Base-by-base conservation (phyloP, 495 filamentous ascomycete genomes). In the Penicillium angulare region DNA sequence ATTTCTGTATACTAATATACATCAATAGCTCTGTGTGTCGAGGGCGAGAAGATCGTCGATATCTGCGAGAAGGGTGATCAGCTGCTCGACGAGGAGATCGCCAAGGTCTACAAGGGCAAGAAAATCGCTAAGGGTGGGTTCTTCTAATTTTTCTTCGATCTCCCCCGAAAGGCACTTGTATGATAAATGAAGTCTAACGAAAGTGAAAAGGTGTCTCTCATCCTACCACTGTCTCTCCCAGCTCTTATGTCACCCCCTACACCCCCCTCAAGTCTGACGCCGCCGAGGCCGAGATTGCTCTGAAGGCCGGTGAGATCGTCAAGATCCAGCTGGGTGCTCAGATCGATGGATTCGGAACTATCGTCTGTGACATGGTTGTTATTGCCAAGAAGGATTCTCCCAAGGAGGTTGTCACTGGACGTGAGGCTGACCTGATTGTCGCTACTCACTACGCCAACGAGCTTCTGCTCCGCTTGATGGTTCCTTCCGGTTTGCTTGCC, bases 291-390 rank as follows among this genome's bases (percentile, higher is more conserved):
- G 81, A 79, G 31, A 80, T 80, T 22, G 78, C 81, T 50, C 74
- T 98, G 53, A 90, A 96, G 76, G 78, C 84, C 38, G 87, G 84
- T 38, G 92, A 98, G 72, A 69, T 88, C 49, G 77, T 92, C 66
- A 98, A 98, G 81, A 91, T 98, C 68, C 95, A 97, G 71, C 83
- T 98, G 8, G 93, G 93, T 60, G 93, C 92, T 32, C 93, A 98
- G 75, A 96, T 98, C 49, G 93, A 97, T 76, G 93, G 93, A 40
- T 92, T 97, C 67, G 89, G 91, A 61, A 86, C 92, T 56, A 97
- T 98, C 58, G 88, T 97, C 58, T 96, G 92, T 76, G 89, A 97
- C 70, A 92, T 89, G 35, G 79, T 97, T 53, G 65, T 97, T 43
- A 81, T 93, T 32, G 73, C 75, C 24, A 67, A 78, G 36, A 79